Evolutionary conservation across 2,329 filamentous ascomycete species (phyloP), one percentile per base, ranked within the genome.

Genomic region (Thermoascus crustaceus): DNA sequence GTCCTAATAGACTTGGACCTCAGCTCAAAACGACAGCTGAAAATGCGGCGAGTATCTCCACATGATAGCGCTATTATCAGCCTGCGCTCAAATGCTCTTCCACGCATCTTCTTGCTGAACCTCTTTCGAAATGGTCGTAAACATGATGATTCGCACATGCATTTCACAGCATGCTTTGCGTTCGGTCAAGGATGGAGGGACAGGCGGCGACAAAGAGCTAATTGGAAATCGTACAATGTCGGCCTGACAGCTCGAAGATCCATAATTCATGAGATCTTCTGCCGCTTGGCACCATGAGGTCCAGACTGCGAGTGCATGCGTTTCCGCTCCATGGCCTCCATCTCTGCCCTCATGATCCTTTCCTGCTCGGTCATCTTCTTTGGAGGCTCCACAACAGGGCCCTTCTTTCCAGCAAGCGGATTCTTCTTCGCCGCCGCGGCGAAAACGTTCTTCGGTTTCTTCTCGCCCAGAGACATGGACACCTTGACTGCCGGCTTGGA

Each of bases 281-380:
- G 54, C 21, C 57, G 54, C 42, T 63, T 63, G 5, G 52, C 40
- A 16, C 54, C 50, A 8, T 50, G 52, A 29, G 57, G 54, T 3
- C 50, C 54, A 10, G 52, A 48, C 6, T 45, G 46, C 9, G 44
- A 46, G 30, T 50, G 50, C 21, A 69, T 61, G 37, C 80, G 69
- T 55, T 86, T 87, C 44, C 73, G 70, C 48, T 86, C 82, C 60
- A 85, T 72, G 21, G 56, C 52, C 36, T 61, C 58, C 57, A 62
- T 59, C 53, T 88, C 83, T 49, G 84, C 81, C 59, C 82, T 85
- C 87, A 94, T 94, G 51, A 91, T 93, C 35, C 82, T 74, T 61
- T 89, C 86, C 3, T 80, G 82, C 54, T 93, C 85, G 50, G 83
- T 89, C 75, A 94, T 89, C 52, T 84, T 91, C 69, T 84, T 86